These are phyloP conservation scores for Morella rubra DNA, from an alignment of 306 rosid species.

Conservation along the genomic window DNA sequence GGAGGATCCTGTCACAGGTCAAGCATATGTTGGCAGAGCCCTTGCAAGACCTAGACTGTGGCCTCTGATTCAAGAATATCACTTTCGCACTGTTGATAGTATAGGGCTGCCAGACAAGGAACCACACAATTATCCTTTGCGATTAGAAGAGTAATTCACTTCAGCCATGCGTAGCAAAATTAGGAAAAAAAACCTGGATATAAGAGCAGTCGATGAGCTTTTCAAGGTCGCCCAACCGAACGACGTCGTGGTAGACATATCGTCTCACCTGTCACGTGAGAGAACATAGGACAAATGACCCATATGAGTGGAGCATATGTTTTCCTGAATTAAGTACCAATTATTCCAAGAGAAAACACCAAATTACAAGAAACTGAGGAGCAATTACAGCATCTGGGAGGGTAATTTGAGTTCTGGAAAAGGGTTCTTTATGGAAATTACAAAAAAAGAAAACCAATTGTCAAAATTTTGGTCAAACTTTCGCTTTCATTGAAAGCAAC, in stretches of 20 bases:
- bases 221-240: slow-evolving; percentile 85
- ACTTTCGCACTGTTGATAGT: slow-evolving; percentile 92
- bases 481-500: slow-evolving; percentile 86
- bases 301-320: neutral
- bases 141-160: neutral
- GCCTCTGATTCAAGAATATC: slow-evolving; percentile 89
- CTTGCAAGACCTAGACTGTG: slow-evolving; percentile 77
- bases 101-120: slow-evolving; percentile 66
- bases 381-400: neutral
- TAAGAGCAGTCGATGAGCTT: slow-evolving; percentile 85
- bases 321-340: neutral
- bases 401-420: slow-evolving; percentile 28
- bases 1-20: slow-evolving; percentile 93
- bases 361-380: slow-evolving; percentile 9
- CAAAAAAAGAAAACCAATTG: slow-evolving; percentile 22
- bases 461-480: slow-evolving; percentile 64
- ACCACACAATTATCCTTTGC: neutral
- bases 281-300: neutral
- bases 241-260: slow-evolving; percentile 91
- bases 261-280: slow-evolving; percentile 69
- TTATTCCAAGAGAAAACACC: neutral
- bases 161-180: neutral
- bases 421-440: slow-evolving; percentile 37
- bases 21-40: slow-evolving; percentile 73
- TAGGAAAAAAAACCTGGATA: slow-evolving; percentile 60